Evolutionary conservation across 768 basidiomycete species (phyloP), one percentile per base, ranked within the genome.

Genomic region (Mrakia gelida): DNA sequence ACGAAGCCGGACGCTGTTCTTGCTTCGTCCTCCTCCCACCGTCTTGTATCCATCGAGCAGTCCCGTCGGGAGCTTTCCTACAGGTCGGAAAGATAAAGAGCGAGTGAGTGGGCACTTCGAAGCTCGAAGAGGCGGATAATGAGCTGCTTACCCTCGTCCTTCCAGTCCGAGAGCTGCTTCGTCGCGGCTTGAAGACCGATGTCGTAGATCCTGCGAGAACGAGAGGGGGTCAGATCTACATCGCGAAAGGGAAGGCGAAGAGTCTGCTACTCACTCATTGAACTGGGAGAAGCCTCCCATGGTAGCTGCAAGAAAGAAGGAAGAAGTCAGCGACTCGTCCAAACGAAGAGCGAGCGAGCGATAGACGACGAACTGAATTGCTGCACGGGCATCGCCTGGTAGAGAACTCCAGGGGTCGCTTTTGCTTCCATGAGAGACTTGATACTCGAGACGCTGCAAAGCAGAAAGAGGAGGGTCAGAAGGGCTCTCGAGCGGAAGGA

Each of bases 401-500:
- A 98, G 65, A 98, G 85, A 82, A 94, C 95, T 1, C 92, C 93
- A 13, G 91, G 91, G 3, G 91, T 88, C 9, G 89, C 88, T 84
- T 98, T 98, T n/a, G 94, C 95, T 80, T 96, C 95, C 84, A 97
- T 95, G 10, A 98, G 87, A 0, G 94, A 96, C 82, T 91, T 93
- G 45, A 98, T 95, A 80, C 93, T 94, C 81, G 97, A 96, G 1
- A 98, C 95, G 83, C 95, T 98, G 80, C 10, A 41, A 45, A 41
- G 43, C 10, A 62, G 3, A 18, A 28, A 32, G 41, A 28, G 28
- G 41, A 41, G 28, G 28, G 32, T n/a, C 18, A 34, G 28, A 59
- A 26, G 18, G n/a, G n/a, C 18, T 1, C 16, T 1, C 3, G 38
- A 9, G 16, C n/a, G n/a, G 28, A 15, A 18, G 45, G 13, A 28